Conservation (phyloP, 2,329 filamentous ascomycete genomes). For the Cercospora zeae-maydis region DNA sequence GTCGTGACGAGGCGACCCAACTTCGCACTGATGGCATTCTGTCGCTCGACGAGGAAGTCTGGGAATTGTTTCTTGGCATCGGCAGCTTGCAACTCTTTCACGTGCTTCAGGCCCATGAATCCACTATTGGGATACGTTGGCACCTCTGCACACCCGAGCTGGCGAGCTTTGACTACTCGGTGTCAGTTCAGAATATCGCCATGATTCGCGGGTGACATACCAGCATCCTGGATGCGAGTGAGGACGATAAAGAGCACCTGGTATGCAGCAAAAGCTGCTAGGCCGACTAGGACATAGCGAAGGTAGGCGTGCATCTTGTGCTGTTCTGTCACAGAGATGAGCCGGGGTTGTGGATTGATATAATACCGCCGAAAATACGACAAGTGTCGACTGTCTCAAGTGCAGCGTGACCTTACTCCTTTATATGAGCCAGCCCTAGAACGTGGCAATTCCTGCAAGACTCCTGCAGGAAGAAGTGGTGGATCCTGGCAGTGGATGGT, state of each 20-base stretch:
- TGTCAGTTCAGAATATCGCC: slow-evolving; percentile 3
- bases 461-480: not conserved
- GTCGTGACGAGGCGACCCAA: slow-evolving; percentile 30
- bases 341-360: not conserved
- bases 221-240: slow-evolving; percentile 19
- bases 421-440: not conserved
- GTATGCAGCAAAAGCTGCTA: slow-evolving; percentile 26
- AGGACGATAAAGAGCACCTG: slow-evolving; percentile 24
- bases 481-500: not conserved
- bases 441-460: not conserved
- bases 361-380: not conserved
- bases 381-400: not conserved
- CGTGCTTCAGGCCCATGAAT: slow-evolving; percentile 30
- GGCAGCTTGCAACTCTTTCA: slow-evolving; percentile 30
- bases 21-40: slow-evolving; percentile 25
- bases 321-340: not conserved
- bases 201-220: slow-evolving; percentile 2
- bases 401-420: not conserved
- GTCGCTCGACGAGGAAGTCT: slow-evolving; percentile 30
- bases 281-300: slow-evolving; percentile 24
- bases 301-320: slow-evolving; percentile 26
- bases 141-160: slow-evolving; percentile 28
- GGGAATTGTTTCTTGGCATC: slow-evolving; percentile 31
- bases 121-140: slow-evolving; percentile 26
- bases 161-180: slow-evolving; percentile 22